Conservation (phyloP, 805 yeast genomes). For the Kuraishia ogatae region DNA sequence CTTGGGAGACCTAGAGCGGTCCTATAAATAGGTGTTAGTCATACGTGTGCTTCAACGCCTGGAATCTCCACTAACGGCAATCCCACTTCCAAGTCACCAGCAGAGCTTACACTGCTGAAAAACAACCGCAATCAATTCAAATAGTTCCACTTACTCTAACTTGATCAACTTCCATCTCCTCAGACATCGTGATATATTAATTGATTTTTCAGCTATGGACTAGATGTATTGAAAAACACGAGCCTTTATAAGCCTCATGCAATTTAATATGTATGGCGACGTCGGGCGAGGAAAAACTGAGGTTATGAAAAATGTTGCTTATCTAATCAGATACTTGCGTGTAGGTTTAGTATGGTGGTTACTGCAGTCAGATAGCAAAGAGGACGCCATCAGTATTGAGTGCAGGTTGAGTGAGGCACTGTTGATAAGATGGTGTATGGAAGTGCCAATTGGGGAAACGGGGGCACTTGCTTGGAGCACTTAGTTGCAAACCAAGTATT, state of each 20-base stretch:
- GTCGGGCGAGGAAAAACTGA: neutral
- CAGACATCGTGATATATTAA: conserved; percentile 31
- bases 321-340: too few species aligned
- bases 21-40: conserved; percentile 10
- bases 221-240: neutral
- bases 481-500: too few species aligned
- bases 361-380: neutral
- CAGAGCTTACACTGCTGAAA: neutral
- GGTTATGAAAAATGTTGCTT: neutral
- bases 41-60: too few species aligned
- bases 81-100: too few species aligned
- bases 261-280: neutral
- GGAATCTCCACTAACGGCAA: too few species aligned
- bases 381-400: neutral
- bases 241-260: neutral
- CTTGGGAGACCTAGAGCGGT: conserved; percentile 25
- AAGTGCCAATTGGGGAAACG: neutral
- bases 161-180: conserved; percentile 56
- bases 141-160: conserved; percentile 39
- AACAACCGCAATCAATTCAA: neutral
- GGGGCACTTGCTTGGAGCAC: too few species aligned
- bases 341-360: neutral
- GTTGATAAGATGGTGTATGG: neutral
- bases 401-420: neutral
- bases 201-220: neutral